Evolutionary conservation across 73 alveolate species (phyloP).

Genomic region (Paramecium biaurelia): DNA sequence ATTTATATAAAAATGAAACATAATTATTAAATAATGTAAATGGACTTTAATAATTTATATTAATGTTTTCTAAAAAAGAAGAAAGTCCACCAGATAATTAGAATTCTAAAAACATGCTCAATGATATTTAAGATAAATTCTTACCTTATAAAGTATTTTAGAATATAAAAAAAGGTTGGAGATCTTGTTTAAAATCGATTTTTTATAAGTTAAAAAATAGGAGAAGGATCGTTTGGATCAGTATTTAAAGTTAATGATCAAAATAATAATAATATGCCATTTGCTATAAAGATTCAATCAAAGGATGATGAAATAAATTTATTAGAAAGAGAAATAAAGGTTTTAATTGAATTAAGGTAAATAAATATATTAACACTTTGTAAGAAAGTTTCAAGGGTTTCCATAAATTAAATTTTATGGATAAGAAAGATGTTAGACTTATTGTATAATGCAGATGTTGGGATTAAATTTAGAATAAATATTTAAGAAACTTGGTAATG

Average conservation of each 20-base stretch:
- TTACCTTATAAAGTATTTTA: not conserved
- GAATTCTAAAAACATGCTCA: not conserved
- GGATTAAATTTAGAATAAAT: slow-evolving; percentile 45
- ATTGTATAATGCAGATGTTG: slow-evolving; percentile 23
- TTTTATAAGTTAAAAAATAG: not conserved
- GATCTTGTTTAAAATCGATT: slow-evolving; percentile 5
- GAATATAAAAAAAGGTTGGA: not conserved
- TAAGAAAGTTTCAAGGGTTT: slow-evolving; percentile 19
- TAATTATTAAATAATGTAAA: not conserved
- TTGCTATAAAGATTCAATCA: not conserved
- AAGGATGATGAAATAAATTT: not conserved
- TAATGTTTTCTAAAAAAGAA: not conserved
- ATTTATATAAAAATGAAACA: not conserved
- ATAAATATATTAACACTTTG: not conserved
- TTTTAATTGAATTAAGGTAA: slow-evolving; percentile 10
- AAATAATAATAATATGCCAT: not conserved
- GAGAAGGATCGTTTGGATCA: slow-evolving; percentile 34
- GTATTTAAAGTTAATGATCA: slow-evolving; percentile 8
- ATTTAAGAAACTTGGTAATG: not conserved
- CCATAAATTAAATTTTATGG: slow-evolving; percentile 41
- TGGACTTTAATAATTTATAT: not conserved
- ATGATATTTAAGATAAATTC: not conserved
- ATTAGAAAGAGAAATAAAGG: slow-evolving; percentile 46
- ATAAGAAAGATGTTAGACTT: not conserved
- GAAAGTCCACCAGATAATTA: not conserved